A percentile compares a stretch with the other conserved stretches of the same genome.
phyloP scores from a whole-genome alignment of 2,329 filamentous ascomycete species.

The Neurospora sp. region DNA sequence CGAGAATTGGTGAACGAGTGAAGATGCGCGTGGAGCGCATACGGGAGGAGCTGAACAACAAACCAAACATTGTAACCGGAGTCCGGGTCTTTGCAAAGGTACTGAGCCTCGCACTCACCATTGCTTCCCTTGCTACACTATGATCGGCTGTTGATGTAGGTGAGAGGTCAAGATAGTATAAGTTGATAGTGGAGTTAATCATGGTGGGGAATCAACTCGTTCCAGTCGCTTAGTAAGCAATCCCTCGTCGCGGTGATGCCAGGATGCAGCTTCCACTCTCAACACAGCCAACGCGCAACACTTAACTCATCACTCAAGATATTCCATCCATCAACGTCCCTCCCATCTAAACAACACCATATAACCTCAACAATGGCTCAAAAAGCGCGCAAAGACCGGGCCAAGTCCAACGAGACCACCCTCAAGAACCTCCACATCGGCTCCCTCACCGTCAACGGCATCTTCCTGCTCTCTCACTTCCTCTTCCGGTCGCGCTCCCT shows the following conservation, averaged over 20 bases:
- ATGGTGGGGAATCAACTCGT: no score
- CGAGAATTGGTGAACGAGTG: neutral
- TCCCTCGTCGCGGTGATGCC: no score
- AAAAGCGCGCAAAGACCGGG: conserved; percentile 55
- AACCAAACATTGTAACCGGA: neutral
- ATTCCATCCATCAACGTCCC: neutral
- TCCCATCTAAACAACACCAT: neutral
- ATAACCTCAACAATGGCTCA: conserved; percentile 39
- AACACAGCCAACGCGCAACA: no score
- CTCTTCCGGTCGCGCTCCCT: conserved; percentile 53
- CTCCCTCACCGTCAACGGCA: conserved; percentile 57
- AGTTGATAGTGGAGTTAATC: no score
- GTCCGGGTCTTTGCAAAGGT: neutral
- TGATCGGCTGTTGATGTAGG: no score
- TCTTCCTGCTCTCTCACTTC: conserved; percentile 67
- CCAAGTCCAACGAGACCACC: conserved; percentile 66
- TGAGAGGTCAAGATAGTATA: no score
- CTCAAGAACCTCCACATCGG: conserved; percentile 77
- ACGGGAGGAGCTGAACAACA: neutral
- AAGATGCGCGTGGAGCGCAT: neutral
- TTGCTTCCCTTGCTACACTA: neutral
- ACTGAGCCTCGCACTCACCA: neutral
- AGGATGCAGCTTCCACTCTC: no score
- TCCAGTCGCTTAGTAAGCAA: no score
- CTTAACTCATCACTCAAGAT: no score